Conservation (phyloP, 2,329 filamentous ascomycete species). For the Epichloe brachyelytri region DNA sequence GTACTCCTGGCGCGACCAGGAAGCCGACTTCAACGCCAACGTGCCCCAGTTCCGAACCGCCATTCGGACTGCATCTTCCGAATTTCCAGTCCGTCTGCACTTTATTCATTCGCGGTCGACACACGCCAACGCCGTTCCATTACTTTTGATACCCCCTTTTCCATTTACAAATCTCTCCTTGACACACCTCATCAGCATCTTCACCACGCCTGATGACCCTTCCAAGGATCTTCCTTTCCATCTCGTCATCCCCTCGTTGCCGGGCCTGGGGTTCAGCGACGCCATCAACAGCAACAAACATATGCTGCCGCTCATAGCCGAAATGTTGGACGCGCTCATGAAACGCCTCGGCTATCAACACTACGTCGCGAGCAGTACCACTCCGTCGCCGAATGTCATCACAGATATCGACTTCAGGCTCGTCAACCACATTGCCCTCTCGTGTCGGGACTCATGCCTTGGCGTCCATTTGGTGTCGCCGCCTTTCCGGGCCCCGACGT, state of each 20-base stretch:
- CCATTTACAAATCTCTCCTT: conserved; percentile 52
- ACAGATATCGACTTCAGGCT: conserved; percentile 40
- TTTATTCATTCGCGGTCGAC: conserved; percentile 49
- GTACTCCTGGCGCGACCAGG: conserved; percentile 51
- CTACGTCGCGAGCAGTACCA: conserved; percentile 45
- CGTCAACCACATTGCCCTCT: conserved; percentile 32
- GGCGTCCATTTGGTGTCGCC: conserved; percentile 50
- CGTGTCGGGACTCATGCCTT: conserved; percentile 36
- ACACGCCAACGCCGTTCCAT: conserved; percentile 41
- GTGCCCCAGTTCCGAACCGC: conserved; percentile 53
- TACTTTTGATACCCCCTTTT: conserved; percentile 53
- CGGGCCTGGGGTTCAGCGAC: conserved; percentile 56
- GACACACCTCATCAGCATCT: conserved; percentile 37
- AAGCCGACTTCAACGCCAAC: conserved; percentile 41
- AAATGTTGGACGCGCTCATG: conserved; percentile 48
- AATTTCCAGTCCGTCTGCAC: conserved; percentile 41
- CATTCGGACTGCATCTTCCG: conserved; percentile 28
- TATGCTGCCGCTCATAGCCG: conserved; percentile 39
- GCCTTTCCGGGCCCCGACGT: conserved; percentile 34
- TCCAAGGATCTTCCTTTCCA: conserved; percentile 42
- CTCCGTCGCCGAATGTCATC: conserved; percentile 31
- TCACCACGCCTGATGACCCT: conserved; percentile 39
- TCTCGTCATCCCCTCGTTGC: conserved; percentile 52
- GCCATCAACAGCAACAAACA: conserved; percentile 36
- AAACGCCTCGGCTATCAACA: conserved; percentile 40